phyloP scores from a whole-genome alignment of 345 rosid genomes.

The Conringia planisiliqua region DNA sequence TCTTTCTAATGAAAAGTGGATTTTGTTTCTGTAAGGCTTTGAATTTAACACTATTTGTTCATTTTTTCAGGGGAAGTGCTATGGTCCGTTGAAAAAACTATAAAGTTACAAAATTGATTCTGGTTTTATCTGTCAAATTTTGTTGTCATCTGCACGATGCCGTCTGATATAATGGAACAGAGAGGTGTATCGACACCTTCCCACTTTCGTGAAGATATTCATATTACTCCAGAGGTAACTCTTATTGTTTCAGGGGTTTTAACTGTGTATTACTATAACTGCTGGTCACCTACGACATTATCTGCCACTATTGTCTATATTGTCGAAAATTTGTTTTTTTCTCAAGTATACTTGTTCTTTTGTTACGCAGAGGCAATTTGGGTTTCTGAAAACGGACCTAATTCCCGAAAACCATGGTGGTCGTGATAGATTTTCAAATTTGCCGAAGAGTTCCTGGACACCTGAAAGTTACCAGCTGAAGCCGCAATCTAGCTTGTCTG shows the following conservation, averaged over 20 bases:
- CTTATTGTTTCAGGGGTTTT: background rate
- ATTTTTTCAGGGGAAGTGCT: slow-evolving; percentile 31
- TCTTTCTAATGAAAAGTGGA: background rate
- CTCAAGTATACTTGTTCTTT: slow-evolving; percentile 21
- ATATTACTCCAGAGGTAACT: slow-evolving; percentile 51
- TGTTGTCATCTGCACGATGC: slow-evolving; percentile 44
- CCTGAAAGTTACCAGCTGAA: slow-evolving; percentile 38
- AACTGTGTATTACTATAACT: slow-evolving; percentile 9
- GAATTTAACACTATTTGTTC: background rate
- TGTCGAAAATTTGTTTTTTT: slow-evolving; percentile 9
- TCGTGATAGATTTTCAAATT: slow-evolving; percentile 38
- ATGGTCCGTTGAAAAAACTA: slow-evolving; percentile 22
- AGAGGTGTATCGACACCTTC: slow-evolving; percentile 37
- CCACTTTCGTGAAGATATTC: slow-evolving; percentile 44
- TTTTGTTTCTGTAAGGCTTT: slow-evolving; percentile 4
- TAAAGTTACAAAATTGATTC: slow-evolving; percentile 11
- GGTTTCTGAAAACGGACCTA: slow-evolving; percentile 52
- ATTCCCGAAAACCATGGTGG: slow-evolving; percentile 56
- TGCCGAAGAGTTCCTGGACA: slow-evolving; percentile 44
- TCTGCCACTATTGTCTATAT: background rate
- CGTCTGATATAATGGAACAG: slow-evolving; percentile 64
- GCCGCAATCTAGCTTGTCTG: slow-evolving; percentile 43
- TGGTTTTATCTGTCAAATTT: slow-evolving; percentile 15
- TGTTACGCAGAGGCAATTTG: slow-evolving; percentile 65
- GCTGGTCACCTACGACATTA: background rate